Conservation (phyloP, 2,329 filamentous ascomycete species). For the Fusarium albidum region DNA sequence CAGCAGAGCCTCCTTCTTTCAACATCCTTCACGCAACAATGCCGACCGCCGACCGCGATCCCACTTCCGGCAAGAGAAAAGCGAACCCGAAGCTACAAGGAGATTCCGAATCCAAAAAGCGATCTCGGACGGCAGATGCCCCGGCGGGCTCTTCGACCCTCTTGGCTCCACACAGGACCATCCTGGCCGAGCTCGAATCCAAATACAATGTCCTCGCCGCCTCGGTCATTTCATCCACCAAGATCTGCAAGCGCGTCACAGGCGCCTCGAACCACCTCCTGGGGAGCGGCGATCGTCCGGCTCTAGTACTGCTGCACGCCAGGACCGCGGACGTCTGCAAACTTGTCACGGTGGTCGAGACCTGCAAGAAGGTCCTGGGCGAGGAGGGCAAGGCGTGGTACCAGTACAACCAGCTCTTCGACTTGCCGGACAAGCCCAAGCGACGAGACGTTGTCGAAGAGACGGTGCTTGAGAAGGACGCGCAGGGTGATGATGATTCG, state of each 20-base stretch:
- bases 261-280: slow-evolving; percentile 56
- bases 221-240: slow-evolving; percentile 67
- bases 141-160: slow-evolving; percentile 34
- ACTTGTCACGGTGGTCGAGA: slow-evolving; percentile 73
- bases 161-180: slow-evolving; percentile 50
- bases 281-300: slow-evolving; percentile 33
- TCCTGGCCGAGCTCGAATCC: slow-evolving; percentile 53
- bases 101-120: slow-evolving; percentile 16
- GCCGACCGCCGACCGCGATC: slow-evolving; percentile 13
- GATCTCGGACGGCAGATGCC: slow-evolving; percentile 8
- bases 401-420: slow-evolving; percentile 66
- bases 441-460: slow-evolving; percentile 52
- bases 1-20: slow-evolving; percentile 12
- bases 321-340: slow-evolving; percentile 65
- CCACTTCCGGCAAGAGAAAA: slow-evolving; percentile 33
- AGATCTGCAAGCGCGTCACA: slow-evolving; percentile 64
- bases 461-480: slow-evolving; percentile 47
- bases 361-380: slow-evolving; percentile 65
- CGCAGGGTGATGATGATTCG: slow-evolving; percentile 35
- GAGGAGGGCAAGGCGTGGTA: slow-evolving; percentile 58
- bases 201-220: slow-evolving; percentile 60
- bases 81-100: slow-evolving; percentile 6
- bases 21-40: slow-evolving; percentile 24
- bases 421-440: slow-evolving; percentile 48
- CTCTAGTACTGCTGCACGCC: slow-evolving; percentile 59